Conservation (phyloP, 305 asterid species). For the Salvia sclarea region DNA sequence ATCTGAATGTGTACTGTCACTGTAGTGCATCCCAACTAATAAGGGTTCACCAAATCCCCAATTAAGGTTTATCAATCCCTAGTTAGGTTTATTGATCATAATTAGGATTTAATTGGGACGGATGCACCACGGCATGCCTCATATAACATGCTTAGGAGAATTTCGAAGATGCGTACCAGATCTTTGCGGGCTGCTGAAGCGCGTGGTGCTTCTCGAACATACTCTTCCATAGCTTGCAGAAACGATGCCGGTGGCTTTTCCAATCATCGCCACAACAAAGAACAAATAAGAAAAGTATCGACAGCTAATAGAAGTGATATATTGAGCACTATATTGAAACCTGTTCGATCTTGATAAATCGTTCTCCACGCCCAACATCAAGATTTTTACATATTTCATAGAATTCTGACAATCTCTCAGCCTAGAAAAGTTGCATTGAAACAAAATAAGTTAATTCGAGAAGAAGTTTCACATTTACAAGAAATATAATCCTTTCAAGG, state of each 20-base stretch:
- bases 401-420: conserved; percentile 90
- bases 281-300: conserved; percentile 25
- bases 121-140: too few relatives aligned
- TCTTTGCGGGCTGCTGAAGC: conserved; percentile 73
- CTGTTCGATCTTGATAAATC: conserved; percentile 93
- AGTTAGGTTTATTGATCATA: too few relatives aligned
- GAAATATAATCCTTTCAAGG: conserved; percentile 1
- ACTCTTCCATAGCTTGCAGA: conserved; percentile 98
- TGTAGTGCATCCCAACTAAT: too few relatives aligned
- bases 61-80: too few relatives aligned
- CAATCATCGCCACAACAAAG: conserved; percentile 27
- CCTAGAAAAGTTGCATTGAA: conserved; percentile 48
- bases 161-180: conserved; percentile 48
- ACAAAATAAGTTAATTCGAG: conserved; percentile 11
- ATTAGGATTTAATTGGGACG: too few relatives aligned
- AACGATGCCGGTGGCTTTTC: conserved; percentile 95
- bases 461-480: background rate
- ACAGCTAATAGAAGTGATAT: background rate
- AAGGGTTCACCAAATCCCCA: too few relatives aligned
- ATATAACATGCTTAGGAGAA: background rate
- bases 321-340: conserved; percentile 44
- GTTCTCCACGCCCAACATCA: conserved; percentile 91
- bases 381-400: conserved; percentile 83
- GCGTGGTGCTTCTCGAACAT: conserved; percentile 94
- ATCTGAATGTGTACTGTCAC: too few relatives aligned